A percentile compares a stretch with the other conserved stretches of the same genome.
phyloP scores from a whole-genome alignment of 495 filamentous ascomycete genomes.

The Neurospora cerealis region DNA sequence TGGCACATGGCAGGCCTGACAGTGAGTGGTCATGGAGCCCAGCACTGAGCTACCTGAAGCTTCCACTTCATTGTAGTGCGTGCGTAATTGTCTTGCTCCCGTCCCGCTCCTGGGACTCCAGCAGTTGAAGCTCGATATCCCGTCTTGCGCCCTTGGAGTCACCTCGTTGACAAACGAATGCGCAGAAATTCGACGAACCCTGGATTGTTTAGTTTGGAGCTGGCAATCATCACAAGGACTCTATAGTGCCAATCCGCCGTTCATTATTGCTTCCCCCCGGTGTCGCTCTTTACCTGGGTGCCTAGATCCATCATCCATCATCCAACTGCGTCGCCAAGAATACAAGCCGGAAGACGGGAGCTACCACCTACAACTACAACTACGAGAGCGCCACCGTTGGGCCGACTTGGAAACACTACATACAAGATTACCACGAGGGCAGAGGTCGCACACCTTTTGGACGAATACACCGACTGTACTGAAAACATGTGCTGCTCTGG shows the following conservation, averaged over 20 bases:
- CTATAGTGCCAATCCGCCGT: neutral
- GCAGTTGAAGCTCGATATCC: neutral
- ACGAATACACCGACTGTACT: neutral
- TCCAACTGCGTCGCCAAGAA: neutral
- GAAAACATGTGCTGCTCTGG: conserved; percentile 28
- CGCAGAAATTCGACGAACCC: neutral
- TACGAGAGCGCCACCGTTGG: neutral
- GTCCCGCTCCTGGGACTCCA: neutral
- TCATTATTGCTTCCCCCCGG: neutral
- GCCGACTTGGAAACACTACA: neutral
- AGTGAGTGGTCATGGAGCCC: neutral
- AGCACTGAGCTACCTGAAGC: neutral
- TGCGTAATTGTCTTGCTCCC: neutral
- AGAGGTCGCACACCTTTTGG: neutral
- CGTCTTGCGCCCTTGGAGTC: neutral
- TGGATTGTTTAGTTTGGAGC: neutral
- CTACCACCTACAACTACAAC: neutral
- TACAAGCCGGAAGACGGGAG: neutral
- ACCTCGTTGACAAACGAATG: neutral
- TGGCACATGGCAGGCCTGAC: neutral
- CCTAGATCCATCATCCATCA: neutral
- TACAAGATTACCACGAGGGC: neutral
- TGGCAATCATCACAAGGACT: neutral
- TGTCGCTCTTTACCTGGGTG: neutral
- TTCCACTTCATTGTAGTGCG: neutral